Base-by-base conservation (phyloP, 2,329 filamentous ascomycete species). In the Verticillium nonalfalfae region DNA sequence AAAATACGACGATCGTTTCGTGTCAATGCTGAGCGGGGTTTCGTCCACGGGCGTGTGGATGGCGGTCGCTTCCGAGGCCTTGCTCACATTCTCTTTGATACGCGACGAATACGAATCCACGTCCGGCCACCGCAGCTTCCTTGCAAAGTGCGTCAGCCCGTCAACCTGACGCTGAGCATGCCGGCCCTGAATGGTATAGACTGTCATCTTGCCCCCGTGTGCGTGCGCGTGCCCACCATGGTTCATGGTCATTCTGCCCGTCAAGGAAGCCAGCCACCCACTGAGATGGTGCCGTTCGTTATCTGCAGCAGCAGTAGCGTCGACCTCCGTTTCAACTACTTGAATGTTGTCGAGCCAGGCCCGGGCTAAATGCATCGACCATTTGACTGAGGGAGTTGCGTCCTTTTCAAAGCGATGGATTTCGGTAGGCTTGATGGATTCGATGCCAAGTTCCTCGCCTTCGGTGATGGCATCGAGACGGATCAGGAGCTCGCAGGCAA, bases 261-360 rank as follows among this genome's bases (percentile, higher is more conserved):
- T 86, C 33, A 88, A 71, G 0, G 81, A 80, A 1, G 84, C 83
- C 36, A 88, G 73, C 85, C 85, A 88, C 52, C 81, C 72, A 57
- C 70, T 68, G 68, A 69, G 70, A 61, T 67, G 74, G 21, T 55
- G 31, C 59, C 68, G 66, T 31, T 61, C 61, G 38, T 62, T 61
- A 7, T 38, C 40, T 38, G 69, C 60, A 62, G 66, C 34, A 63
- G 64, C 26, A 63, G 64, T 21, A 65, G 69, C 36, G 60, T 66
- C 61, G 13, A 66, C 50, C 54, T 66, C 64, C n/a, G 58, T 61
- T 45, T 66, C 82, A 59, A 81, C 78, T 31, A 90, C 76, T 9
- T 81, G 79, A 35, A 90, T 86, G 63, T 90, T 89, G 64, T 89
- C 84, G n/a, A 90, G 78, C 86, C 87, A 90, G 54, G 81, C 79